Evolutionary conservation across 139 green algal genomes (phyloP).

Genomic region (Eudorina sp.): DNA sequence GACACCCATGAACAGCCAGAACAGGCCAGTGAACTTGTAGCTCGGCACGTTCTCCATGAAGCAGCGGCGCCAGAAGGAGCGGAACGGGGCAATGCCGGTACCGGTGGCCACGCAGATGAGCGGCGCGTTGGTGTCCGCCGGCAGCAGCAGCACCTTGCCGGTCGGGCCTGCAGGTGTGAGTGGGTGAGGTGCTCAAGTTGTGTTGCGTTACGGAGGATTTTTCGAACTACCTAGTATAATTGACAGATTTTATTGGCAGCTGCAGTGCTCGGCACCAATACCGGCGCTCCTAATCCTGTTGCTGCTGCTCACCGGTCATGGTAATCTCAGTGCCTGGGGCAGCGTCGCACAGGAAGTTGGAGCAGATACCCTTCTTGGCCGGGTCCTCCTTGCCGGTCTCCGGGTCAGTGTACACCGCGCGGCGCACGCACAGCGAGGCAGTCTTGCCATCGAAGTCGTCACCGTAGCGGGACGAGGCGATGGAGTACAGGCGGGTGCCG

Average conservation of each 20-base stretch:
- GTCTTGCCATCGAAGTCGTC: constrained; percentile 97
- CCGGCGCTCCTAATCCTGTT: not conserved
- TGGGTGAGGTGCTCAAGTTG: no score
- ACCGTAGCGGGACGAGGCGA: constrained; percentile 96
- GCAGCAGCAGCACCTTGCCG: constrained; percentile 97
- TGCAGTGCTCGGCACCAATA: not conserved
- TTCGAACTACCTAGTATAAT: not conserved
- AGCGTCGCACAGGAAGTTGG: constrained; percentile 99
- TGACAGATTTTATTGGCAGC: not conserved
- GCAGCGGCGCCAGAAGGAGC: constrained; percentile 94
- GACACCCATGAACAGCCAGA: constrained; percentile 99
- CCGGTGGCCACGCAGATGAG: constrained; percentile 99
- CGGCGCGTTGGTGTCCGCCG: constrained; percentile 88
- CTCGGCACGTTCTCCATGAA: constrained; percentile 96
- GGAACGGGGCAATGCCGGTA: constrained; percentile 98
- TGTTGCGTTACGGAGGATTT: not conserved
- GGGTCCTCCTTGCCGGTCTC: constrained; percentile 94
- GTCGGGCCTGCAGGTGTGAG: constrained; percentile 93
- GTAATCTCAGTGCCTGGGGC: constrained; percentile 91
- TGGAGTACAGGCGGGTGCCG: constrained; percentile 98
- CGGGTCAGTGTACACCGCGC: constrained; percentile 91
- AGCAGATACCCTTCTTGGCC: constrained; percentile 99
- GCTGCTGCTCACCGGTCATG: constrained; percentile 83
- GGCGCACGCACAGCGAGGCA: constrained; percentile 94
- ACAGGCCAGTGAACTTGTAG: constrained; percentile 96